Percentiles rank a stretch among this genome's conserved stretches.
phyloP scores from a whole-genome alignment of 805 yeast genomes.

The Candida krabiensis region DNA sequence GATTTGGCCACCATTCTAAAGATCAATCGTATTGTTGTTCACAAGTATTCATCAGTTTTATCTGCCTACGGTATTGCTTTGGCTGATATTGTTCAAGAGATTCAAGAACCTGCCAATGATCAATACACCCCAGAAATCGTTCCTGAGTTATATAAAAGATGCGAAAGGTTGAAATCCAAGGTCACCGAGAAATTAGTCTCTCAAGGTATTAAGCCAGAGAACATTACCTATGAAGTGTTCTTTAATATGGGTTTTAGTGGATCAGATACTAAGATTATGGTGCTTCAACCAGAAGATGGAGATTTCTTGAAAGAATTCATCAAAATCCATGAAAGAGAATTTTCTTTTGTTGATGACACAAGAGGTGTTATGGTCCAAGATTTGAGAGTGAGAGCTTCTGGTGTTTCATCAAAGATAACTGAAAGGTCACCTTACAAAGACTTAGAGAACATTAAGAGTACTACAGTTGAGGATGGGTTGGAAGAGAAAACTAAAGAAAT shows the following conservation, averaged over 20 bases:
- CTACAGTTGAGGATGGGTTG: conserved; percentile 76
- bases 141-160: conserved; percentile 11
- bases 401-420: conserved; percentile 54
- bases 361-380: conserved; percentile 63
- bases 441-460: conserved; percentile 57
- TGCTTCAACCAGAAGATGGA: conserved; percentile 33
- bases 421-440: conserved; percentile 8
- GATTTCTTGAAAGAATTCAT: conserved; percentile 45
- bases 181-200: conserved; percentile 27
- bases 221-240: conserved; percentile 33
- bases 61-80: conserved; percentile 57
- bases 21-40: conserved; percentile 61
- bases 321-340: conserved; percentile 58
- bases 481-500: conserved; percentile 39
- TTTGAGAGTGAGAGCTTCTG: conserved; percentile 59
- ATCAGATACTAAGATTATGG: conserved; percentile 74
- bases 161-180: conserved; percentile 14
- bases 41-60: conserved; percentile 55
- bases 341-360: conserved; percentile 57
- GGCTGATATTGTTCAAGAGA: conserved; percentile 38
- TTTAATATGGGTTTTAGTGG: conserved; percentile 76
- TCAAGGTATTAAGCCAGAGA: conserved; percentile 24
- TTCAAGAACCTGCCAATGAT: conserved; percentile 24
- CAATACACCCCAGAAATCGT: conserved; percentile 11
- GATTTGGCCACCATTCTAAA: conserved; percentile 68